Percentiles rank a stretch among this genome's conserved stretches.
These are phyloP conservation scores for Claviceps purpurea DNA, from an alignment of 2,329 filamentous ascomycete genomes.

Conservation along the genomic window DNA sequence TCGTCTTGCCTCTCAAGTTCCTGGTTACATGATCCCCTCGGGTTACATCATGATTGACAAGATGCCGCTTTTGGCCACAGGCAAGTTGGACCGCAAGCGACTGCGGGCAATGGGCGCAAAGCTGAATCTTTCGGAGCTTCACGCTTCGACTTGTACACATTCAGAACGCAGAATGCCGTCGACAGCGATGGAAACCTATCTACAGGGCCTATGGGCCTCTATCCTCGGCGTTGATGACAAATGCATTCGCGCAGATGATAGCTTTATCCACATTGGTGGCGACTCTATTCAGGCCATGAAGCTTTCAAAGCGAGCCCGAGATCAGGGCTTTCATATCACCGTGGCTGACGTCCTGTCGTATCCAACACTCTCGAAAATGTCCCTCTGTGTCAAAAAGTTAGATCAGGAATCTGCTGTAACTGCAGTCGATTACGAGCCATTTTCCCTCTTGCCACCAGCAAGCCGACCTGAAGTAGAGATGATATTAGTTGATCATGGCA, in stretches of 20 bases:
- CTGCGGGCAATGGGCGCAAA: not conserved
- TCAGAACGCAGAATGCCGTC: conserved; percentile 4
- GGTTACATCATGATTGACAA: conserved; percentile 1
- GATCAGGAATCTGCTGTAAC: not conserved
- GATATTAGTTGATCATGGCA: not conserved
- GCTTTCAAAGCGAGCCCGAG: not conserved
- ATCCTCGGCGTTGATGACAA: not conserved
- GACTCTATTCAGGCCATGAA: conserved; percentile 8
- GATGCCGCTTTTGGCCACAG: conserved; percentile 1
- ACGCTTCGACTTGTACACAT: not conserved
- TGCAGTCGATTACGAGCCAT: not conserved
- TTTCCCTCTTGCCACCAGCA: conserved; percentile 1
- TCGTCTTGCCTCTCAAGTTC: not conserved
- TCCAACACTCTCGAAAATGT: not conserved
- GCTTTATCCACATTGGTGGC: conserved; percentile 7
- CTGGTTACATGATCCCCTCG: conserved; percentile 2
- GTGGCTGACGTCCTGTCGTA: conserved; percentile 1
- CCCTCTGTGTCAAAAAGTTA: not conserved
- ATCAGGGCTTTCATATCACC: not conserved
- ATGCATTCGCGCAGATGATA: conserved; percentile 4
- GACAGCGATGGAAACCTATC: conserved; percentile 7
- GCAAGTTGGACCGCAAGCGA: conserved; percentile 2
- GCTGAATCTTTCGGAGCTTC: not conserved
- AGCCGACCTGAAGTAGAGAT: not conserved
- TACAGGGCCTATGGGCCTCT: conserved; percentile 6